Base-by-base conservation (phyloP, 2,329 filamentous ascomycete species). In the Pseudogymnoascus sp. region DNA sequence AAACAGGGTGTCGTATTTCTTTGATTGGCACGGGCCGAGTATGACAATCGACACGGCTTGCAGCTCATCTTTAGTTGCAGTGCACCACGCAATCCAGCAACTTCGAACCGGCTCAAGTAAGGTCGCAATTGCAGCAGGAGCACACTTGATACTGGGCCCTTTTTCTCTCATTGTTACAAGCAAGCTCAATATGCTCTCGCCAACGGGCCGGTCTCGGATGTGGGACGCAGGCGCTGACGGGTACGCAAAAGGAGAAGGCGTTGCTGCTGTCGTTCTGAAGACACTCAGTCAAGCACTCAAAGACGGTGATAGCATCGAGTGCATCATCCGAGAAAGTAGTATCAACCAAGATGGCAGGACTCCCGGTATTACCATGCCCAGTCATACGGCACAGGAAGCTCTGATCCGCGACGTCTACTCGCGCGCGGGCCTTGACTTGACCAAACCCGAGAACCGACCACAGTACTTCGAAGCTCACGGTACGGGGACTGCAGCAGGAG, bases 241-340 rank as follows among this genome's bases (percentile, higher is more conserved):
- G 0, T 89, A 88, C 68, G 85, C 81, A 0, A 77, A 85, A 57
- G 86, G 84, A 0, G 86, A 89, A 67, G 86, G 85, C 1, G 76
- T 84, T 29, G 83, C 79, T 0, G 78, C 83, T 10, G 71, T 89
- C 1, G 69, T 87, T 8, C 69, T 89, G 47, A 88, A 88, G 72
- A 78, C 78, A 1, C 74, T 88, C 0, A 74, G 76, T 7, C 80
- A 85, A 70, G 86, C 86, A 0, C 67, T 88, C 6, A 73, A 75
- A 10, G 81, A 84, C 66, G 81, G 82, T 16, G 84, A 88, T 69
- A 80, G 79, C 0, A 82, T 86, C 63, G 77, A 81, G 4, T 79
- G 77, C 5, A 76, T 86, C 18, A 81, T 86, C 63, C 78, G 82
- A n/a, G 80, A 77, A 4, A 82, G 78, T 0, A 75, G 75, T 0